phyloP scores from a whole-genome alignment of 192 early-diverging fungal species.

The Coemansia sp. region DNA sequence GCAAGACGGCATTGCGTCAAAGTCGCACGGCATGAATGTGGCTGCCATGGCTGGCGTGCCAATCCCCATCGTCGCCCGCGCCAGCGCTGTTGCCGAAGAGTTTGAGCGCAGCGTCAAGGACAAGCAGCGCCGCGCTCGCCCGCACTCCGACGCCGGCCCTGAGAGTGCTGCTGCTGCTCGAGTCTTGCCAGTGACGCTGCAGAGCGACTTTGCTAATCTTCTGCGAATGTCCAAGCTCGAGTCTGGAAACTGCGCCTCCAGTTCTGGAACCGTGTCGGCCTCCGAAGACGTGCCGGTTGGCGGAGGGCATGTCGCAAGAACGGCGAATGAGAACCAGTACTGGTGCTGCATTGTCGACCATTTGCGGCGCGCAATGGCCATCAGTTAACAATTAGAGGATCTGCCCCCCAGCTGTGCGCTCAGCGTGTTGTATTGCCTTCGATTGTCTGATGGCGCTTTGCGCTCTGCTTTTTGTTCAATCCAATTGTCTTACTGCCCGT shows the following conservation, averaged over 20 bases:
- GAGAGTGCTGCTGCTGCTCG: background rate
- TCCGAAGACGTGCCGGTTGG: constrained; percentile 27
- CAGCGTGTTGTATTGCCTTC: too few species aligned
- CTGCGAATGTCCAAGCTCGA: constrained; percentile 42
- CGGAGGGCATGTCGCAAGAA: constrained; percentile 17
- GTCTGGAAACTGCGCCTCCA: background rate
- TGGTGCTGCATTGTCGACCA: constrained; percentile 58
- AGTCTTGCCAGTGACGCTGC: constrained; percentile 38
- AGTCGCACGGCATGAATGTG: constrained; percentile 98
- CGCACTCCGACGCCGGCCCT: too few species aligned
- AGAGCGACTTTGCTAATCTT: constrained; percentile 58
- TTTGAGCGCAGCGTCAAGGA: constrained; percentile 66
- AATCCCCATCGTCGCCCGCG: constrained; percentile 65
- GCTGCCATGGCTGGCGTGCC: constrained; percentile 97
- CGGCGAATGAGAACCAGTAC: constrained; percentile 57
- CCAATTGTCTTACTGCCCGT: too few species aligned
- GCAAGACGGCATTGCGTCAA: constrained; percentile 79
- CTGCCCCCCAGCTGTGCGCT: too few species aligned
- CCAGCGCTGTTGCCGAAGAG: constrained; percentile 68
- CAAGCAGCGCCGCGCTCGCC: constrained; percentile 5
- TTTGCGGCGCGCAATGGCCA: constrained; percentile 28
- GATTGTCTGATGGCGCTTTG: too few species aligned
- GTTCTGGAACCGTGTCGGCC: background rate
- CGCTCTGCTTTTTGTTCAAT: too few species aligned
- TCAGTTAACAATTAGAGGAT: background rate